Conservation (phyloP, 768 basidiomycete genomes). For the Lactifluus hygrophoroides region DNA sequence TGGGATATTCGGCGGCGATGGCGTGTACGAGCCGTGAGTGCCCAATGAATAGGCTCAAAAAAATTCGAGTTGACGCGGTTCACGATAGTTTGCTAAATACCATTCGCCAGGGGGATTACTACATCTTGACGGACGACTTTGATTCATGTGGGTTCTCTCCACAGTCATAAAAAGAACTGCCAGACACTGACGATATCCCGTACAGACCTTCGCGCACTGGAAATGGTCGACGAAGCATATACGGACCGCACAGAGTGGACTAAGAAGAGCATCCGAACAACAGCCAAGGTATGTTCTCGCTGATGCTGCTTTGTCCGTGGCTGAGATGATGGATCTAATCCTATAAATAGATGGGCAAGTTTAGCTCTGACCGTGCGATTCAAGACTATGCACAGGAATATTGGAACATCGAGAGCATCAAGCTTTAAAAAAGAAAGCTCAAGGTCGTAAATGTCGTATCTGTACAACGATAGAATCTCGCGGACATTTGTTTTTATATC, state of each 20-base stretch:
- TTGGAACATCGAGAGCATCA: slow-evolving; percentile 60
- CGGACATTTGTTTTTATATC: background rate
- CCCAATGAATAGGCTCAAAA: slow-evolving; percentile 8
- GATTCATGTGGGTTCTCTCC: slow-evolving; percentile 60
- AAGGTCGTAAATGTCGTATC: background rate
- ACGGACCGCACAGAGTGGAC: slow-evolving; percentile 79
- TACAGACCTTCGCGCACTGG: slow-evolving; percentile 69
- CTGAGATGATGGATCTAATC: background rate
- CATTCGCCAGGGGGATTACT: slow-evolving; percentile 67
- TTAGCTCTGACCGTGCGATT: slow-evolving; percentile 91
- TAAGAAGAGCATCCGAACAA: slow-evolving; percentile 82
- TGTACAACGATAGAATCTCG: slow-evolving; percentile 8
- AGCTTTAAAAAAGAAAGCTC: slow-evolving; percentile 5
- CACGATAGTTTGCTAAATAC: slow-evolving; percentile 58
- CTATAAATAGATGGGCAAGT: slow-evolving; percentile 77
- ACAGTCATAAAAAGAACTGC: background rate
- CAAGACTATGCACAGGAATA: slow-evolving; percentile 86
- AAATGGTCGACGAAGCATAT: slow-evolving; percentile 86
- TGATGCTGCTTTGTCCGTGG: background rate
- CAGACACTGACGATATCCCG: background rate
- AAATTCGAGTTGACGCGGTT: slow-evolving; percentile 16
- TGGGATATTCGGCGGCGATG: slow-evolving; percentile 73
- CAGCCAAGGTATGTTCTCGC: slow-evolving; percentile 47
- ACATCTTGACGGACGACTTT: slow-evolving; percentile 87
- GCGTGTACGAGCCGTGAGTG: slow-evolving; percentile 81